Conservation (phyloP, 2,329 filamentous ascomycete genomes). For the Colletotrichum sublineola region DNA sequence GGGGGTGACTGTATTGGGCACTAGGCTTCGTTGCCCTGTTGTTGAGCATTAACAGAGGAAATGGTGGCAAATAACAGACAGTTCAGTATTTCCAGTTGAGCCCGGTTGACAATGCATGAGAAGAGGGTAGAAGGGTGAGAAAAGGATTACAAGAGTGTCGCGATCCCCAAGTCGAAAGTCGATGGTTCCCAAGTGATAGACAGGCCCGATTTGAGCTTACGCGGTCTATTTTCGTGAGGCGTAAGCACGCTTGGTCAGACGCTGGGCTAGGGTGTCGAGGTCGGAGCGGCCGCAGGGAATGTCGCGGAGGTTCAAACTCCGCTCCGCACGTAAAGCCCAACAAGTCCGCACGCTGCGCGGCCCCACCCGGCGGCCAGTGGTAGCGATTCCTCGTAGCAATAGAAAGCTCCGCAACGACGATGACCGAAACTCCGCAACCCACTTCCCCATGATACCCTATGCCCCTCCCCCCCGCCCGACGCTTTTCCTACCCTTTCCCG, state of each 20-base stretch:
- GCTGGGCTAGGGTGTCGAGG: not conserved
- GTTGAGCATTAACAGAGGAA: not conserved
- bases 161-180: not conserved
- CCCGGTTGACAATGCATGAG: not conserved
- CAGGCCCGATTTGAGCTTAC: conserved; percentile 1
- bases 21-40: not conserved
- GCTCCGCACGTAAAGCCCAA: conserved; percentile 17
- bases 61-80: not conserved
- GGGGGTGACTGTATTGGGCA: not conserved
- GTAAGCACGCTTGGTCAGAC: not conserved
- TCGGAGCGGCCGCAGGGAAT: conserved; percentile 15
- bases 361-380: conserved; percentile 20
- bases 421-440: conserved; percentile 11
- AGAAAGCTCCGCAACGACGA: conserved; percentile 21
- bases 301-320: conserved; percentile 34
- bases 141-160: not conserved
- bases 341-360: conserved; percentile 38
- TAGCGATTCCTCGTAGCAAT: not conserved
- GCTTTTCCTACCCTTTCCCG: not conserved
- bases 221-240: not conserved
- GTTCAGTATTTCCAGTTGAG: not conserved
- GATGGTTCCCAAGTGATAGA: not conserved
- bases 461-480: not conserved
- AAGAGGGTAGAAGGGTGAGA: not conserved
- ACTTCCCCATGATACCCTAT: not conserved